phyloP scores from a whole-genome alignment of 2,329 filamentous ascomycete genomes.

The Colletotrichum nymphaeae region DNA sequence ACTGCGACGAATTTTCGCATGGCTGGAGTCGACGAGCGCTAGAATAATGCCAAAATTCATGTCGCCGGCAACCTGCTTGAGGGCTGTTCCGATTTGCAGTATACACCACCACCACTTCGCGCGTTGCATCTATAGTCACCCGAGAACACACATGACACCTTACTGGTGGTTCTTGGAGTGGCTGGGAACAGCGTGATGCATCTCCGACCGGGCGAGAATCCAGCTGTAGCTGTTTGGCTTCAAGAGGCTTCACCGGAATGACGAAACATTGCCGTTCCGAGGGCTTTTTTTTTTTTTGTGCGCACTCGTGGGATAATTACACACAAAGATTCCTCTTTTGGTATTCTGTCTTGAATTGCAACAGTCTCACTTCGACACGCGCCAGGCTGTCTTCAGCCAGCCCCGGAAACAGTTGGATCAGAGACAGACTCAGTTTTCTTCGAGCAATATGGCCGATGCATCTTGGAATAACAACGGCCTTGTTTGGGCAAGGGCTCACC shows the following conservation, averaged over 20 bases:
- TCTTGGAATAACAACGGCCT: background rate
- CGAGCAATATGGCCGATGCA: background rate
- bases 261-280: background rate
- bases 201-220: background rate
- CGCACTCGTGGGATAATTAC: background rate
- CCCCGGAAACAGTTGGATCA: background rate
- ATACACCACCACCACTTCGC: background rate
- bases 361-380: constrained; percentile 1
- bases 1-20: background rate
- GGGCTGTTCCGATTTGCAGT: background rate
- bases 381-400: background rate
- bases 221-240: background rate
- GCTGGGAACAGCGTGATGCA: background rate
- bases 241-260: background rate
- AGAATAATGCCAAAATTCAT: constrained; percentile 16
- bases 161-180: background rate
- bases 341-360: background rate
- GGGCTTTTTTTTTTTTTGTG: too few species aligned
- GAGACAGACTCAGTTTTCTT: constrained; percentile 12
- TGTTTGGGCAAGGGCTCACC: background rate
- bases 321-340: background rate
- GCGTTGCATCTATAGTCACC: background rate
- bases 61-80: background rate
- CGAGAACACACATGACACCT: background rate
- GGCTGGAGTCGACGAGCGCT: background rate